Conservation (phyloP, 2,329 filamentous ascomycete genomes). For the Parafenestella ontariensis region DNA sequence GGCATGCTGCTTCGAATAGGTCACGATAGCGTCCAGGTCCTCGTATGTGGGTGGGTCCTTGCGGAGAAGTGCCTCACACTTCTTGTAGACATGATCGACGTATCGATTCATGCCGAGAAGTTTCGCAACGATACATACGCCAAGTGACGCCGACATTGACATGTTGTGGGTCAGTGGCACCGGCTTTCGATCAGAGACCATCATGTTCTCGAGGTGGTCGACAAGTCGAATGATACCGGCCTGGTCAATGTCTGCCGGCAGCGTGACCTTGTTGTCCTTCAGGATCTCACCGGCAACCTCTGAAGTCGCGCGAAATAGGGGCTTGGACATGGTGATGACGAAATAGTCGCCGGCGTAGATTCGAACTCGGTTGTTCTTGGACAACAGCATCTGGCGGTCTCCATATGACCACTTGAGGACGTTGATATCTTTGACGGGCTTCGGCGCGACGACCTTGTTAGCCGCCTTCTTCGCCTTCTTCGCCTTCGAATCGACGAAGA, state of each 20-base stretch:
- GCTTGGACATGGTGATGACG: background rate
- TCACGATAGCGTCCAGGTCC: background rate
- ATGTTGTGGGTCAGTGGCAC: background rate
- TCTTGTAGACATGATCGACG: background rate
- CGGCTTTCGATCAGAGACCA: background rate
- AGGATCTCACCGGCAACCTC: background rate
- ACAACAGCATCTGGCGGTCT: background rate
- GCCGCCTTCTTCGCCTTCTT: background rate
- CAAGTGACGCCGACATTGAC: background rate
- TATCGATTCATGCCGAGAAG: background rate
- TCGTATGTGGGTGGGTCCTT: background rate
- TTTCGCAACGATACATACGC: background rate
- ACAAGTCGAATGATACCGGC: background rate
- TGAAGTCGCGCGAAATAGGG: background rate
- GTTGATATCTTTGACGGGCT: background rate
- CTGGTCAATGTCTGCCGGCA: background rate
- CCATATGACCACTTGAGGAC: background rate
- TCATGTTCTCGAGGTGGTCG: background rate
- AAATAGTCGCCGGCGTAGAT: background rate
- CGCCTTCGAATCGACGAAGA: background rate
- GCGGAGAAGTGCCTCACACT: background rate
- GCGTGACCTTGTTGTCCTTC: background rate
- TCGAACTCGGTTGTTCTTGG: background rate
- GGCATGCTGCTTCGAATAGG: background rate
- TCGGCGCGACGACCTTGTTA: background rate